Base-by-base conservation (phyloP, 345 rosid genomes). In the Pugionium dolabratum region DNA sequence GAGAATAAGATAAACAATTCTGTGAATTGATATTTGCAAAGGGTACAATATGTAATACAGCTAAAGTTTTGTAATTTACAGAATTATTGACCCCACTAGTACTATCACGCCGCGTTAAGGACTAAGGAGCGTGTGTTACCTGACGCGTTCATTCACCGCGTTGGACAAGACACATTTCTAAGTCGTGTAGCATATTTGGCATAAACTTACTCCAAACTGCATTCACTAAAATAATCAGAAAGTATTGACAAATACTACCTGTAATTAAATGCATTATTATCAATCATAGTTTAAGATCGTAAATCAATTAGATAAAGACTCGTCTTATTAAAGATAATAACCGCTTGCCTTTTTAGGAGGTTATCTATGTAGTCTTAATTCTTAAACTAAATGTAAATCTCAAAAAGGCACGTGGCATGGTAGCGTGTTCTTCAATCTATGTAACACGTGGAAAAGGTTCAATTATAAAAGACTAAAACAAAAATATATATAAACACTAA, bases 61-160 rank as follows among this genome's bases (percentile, higher is more conserved):
- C 0, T 44, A 33, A n/a, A 32, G 25, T 45, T 25, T 45, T 44
- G 32, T 45, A 34, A 46, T 9, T 34, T 61, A 10, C 8, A 45
- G 32, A 43, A 59, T 4, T 9, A 2, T 59, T 3, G 45, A 47
- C 46, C 41, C 53, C 51, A 54, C 53, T 11, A 8, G 37, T 46
- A 67, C 30, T 32, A 67, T 30, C 5, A 9, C 1, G 1, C 64
- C 73, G 73, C 73, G 73, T 69, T 18, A 18, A 18, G 18, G 18
- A 18, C 18, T 59, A 69, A 50, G 28, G 66, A 42, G 42, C 51
- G 66, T 46, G 40, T 59, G 66, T 9, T 9, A 25, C 8, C 7
- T 5, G 58, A 50, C 66, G 60, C 8, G 73, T 18, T 18, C 18
- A 18, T 41, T 42, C 30, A 30, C 59, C 73, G 59, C 73, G 73